A percentile compares a stretch with the other conserved stretches of the same genome.
These are phyloP conservation scores for Hemisphaericaspora subhashii DNA, from an alignment of 1,139 yeast species.

Conservation along the genomic window DNA sequence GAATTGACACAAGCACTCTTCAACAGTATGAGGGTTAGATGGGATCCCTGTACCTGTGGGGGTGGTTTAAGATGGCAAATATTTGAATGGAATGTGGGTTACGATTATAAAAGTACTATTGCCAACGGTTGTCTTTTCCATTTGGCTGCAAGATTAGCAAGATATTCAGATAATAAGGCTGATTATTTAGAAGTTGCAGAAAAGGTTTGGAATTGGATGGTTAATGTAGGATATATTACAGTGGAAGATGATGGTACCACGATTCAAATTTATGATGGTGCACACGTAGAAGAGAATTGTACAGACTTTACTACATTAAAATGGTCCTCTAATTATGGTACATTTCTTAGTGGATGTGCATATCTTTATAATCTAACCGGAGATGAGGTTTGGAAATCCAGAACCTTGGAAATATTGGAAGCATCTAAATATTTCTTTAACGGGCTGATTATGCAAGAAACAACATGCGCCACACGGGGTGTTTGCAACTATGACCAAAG, in stretches of 20 bases:
- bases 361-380: conserved; percentile 64
- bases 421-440: conserved; percentile 53
- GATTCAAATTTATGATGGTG: conserved; percentile 67
- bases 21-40: conserved; percentile 70
- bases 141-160: conserved; percentile 73
- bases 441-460: conserved; percentile 58
- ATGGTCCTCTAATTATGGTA: conserved; percentile 82
- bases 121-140: conserved; percentile 79
- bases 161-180: conserved; percentile 62
- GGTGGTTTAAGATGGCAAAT: conserved; percentile 92
- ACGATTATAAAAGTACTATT: conserved; percentile 75
- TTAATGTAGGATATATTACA: conserved; percentile 47
- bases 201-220: conserved; percentile 70
- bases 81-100: conserved; percentile 72
- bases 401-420: conserved; percentile 50
- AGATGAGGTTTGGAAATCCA: conserved; percentile 55
- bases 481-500: conserved; percentile 75
- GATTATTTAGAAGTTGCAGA: conserved; percentile 63
- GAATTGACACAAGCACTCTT: conserved; percentile 72
- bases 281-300: conserved; percentile 57
- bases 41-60: conserved; percentile 64
- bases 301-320: conserved; percentile 49
- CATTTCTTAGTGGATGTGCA: conserved; percentile 70
- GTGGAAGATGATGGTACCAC: conserved; percentile 34
- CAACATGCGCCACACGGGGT: conserved; percentile 54